A percentile compares a stretch with the other conserved stretches of the same genome.
Conservation (phyloP, 805 yeast genomes). For the Candida schatavii region DNA sequence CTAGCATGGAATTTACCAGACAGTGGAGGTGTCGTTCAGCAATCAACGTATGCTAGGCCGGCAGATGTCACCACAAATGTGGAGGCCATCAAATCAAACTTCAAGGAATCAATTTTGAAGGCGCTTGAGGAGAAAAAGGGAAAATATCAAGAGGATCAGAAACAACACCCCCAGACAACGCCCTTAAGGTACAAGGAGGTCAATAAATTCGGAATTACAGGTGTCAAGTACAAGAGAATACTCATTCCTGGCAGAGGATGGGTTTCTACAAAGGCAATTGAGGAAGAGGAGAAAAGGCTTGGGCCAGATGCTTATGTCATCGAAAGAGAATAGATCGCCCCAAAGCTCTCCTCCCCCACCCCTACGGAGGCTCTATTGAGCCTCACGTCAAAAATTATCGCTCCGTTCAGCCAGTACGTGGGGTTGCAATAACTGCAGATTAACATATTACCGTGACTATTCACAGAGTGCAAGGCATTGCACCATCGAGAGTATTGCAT, state of each 20-base stretch:
- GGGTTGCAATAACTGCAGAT: too few species aligned
- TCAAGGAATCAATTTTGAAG: constrained; percentile 1
- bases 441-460: too few species aligned
- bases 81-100: constrained; percentile 8
- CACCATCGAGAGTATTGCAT: background rate
- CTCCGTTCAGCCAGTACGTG: too few species aligned
- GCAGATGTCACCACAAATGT: too few species aligned
- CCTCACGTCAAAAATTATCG: too few species aligned
- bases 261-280: constrained; percentile 33
- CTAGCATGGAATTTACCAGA: too few species aligned
- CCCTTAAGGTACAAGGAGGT: constrained; percentile 17
- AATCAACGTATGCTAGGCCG: too few species aligned
- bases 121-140: constrained; percentile 1
- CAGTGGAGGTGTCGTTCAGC: too few species aligned
- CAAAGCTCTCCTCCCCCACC: too few species aligned
- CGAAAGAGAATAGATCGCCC: background rate
- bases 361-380: too few species aligned
- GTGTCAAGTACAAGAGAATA: constrained; percentile 41
- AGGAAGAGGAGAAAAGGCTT: constrained; percentile 13
- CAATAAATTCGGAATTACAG: constrained; percentile 28
- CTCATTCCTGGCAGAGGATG: constrained; percentile 52
- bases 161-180: background rate
- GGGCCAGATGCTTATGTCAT: constrained; percentile 10
- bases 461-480: background rate
- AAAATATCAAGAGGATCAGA: too few species aligned